These are phyloP conservation scores for Ceriops tagal DNA, from an alignment of 345 rosid genomes.

Conservation along the genomic window DNA sequence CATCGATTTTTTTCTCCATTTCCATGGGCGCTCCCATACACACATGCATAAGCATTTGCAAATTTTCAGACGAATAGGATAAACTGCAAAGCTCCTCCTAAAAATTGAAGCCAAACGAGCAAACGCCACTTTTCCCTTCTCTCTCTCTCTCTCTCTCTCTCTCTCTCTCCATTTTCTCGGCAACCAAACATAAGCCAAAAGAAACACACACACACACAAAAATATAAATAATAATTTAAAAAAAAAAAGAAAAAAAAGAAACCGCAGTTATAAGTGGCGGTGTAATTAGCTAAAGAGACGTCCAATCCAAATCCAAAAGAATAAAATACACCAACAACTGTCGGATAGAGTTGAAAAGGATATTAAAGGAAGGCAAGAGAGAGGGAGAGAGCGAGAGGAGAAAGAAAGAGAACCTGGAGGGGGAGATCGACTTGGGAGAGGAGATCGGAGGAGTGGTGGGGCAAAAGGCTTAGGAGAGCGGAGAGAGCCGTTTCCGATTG, in stretches of 20 bases:
- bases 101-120: not conserved
- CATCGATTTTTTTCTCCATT: no score
- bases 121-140: no score
- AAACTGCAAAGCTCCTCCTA: no score
- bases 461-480: slow-evolving; percentile 85
- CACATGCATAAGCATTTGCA: no score
- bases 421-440: slow-evolving; percentile 98
- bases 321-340: not conserved
- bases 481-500: slow-evolving; percentile 89
- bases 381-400: not conserved
- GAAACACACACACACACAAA: not conserved
- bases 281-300: not conserved
- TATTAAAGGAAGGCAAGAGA: not conserved
- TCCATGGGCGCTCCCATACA: no score
- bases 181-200: not conserved
- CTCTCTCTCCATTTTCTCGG: not conserved
- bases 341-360: not conserved
- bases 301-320: not conserved
- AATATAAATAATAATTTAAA: no score
- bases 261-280: not conserved
- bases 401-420: slow-evolving; percentile 55
- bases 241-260: not conserved
- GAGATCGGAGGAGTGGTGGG: slow-evolving; percentile 91
- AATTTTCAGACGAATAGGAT: no score
- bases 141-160: not conserved